Conservation (phyloP, 2,329 filamentous ascomycete genomes). For the Macrophomina pseudophaseolina region DNA sequence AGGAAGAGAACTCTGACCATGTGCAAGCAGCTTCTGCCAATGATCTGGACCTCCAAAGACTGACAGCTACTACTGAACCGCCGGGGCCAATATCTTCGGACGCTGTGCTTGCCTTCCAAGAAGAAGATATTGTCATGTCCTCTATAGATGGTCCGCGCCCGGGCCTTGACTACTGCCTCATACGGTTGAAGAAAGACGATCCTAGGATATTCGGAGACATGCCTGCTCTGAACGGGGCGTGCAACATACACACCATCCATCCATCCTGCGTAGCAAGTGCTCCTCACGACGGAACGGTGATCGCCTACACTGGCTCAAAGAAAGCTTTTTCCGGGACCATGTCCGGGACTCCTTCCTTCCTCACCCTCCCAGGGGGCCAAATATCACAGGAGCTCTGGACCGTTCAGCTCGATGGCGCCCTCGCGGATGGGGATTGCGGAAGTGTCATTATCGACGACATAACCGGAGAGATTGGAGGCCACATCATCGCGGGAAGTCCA, state of each 20-base stretch:
- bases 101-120: neutral
- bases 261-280: neutral
- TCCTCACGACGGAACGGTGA: neutral
- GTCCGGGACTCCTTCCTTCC: conserved; percentile 25
- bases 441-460: conserved; percentile 28
- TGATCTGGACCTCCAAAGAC: too few relatives aligned
- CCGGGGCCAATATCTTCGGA: neutral
- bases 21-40: rapidly evolving
- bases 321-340: conserved; percentile 6
- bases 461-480: conserved; percentile 29
- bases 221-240: neutral
- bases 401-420: conserved; percentile 18
- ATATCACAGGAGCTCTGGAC: conserved; percentile 30
- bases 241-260: neutral
- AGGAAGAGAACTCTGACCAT: neutral
- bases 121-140: conserved; percentile 12
- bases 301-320: conserved; percentile 10
- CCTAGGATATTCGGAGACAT: too few relatives aligned
- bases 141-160: conserved; percentile 21
- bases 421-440: conserved; percentile 32
- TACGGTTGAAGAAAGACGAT: neutral
- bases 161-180: conserved; percentile 25
- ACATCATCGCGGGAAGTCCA: conserved; percentile 31
- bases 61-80: too few relatives aligned
- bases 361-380: conserved; percentile 20